phyloP scores from a whole-genome alignment of 768 basidiomycete genomes.

The Xerocomellus amylosporus region DNA sequence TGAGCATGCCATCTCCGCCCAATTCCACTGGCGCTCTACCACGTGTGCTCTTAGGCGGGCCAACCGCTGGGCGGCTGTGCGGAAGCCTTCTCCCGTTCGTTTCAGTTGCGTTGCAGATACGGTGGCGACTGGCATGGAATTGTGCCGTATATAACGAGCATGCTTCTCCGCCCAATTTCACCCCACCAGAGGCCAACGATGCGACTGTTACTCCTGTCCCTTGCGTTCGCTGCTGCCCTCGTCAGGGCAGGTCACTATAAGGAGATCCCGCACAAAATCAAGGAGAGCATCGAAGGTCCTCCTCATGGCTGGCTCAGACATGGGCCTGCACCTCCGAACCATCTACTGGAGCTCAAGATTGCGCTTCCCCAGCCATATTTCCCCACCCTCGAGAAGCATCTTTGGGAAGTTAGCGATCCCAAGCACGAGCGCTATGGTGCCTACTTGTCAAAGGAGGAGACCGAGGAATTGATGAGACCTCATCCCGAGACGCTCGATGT shows the following conservation, averaged over 20 bases:
- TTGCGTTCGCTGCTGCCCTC: conserved; percentile 12
- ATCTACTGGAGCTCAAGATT: conserved; percentile 54
- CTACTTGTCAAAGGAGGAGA: conserved; percentile 57
- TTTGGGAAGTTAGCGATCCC: conserved; percentile 60
- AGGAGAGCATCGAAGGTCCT: conserved; percentile 42
- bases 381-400: conserved; percentile 44
- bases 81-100: too few species aligned
- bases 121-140: too few species aligned
- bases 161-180: background rate
- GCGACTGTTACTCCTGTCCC: conserved; percentile 9
- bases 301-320: conserved; percentile 51
- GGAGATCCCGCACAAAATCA: conserved; percentile 35
- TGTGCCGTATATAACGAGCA: conserved; percentile 6
- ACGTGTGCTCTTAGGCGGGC: too few species aligned
- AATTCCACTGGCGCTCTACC: too few species aligned
- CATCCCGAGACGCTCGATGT: conserved; percentile 47
- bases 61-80: too few species aligned
- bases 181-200: conserved; percentile 1
- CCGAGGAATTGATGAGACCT: conserved; percentile 62
- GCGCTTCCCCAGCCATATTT: conserved; percentile 56
- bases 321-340: conserved; percentile 41
- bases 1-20: too few species aligned
- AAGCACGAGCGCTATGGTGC: conserved; percentile 51
- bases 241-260: conserved; percentile 10
- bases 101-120: too few species aligned